Conservation (phyloP, 768 basidiomycete genomes). For the Amanita jacksonii region DNA sequence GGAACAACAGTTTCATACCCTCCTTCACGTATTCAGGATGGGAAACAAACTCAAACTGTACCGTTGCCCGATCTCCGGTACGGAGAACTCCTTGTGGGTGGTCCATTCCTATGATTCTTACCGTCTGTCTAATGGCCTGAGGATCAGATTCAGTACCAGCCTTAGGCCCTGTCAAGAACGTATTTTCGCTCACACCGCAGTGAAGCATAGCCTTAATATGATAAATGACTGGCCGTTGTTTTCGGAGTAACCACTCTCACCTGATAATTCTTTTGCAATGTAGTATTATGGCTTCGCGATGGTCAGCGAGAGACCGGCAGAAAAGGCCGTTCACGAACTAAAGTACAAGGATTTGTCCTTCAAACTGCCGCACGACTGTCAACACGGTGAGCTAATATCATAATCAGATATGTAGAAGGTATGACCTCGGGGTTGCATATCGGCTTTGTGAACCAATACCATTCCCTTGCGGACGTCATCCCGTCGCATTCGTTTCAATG, state of each 20-base stretch:
- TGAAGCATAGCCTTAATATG: slow-evolving; percentile 80
- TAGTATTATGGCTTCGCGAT: slow-evolving; percentile 71
- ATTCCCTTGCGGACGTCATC: slow-evolving; percentile 86
- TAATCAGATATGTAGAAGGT: background rate
- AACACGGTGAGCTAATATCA: background rate
- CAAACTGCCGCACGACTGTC: slow-evolving; percentile 73
- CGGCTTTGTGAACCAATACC: slow-evolving; percentile 80
- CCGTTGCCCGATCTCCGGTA: slow-evolving; percentile 90
- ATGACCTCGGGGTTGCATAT: slow-evolving; percentile 65
- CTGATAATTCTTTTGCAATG: slow-evolving; percentile 88
- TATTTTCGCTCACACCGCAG: slow-evolving; percentile 53
- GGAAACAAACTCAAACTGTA: slow-evolving; percentile 91
- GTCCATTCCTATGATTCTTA: slow-evolving; percentile 84
- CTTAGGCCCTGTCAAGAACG: background rate
- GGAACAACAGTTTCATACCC: slow-evolving; percentile 87
- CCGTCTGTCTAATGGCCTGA: slow-evolving; percentile 88
- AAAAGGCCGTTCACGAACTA: slow-evolving; percentile 49
- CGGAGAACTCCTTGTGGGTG: slow-evolving; percentile 82
- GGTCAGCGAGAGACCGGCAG: background rate
- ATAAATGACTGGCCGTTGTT: background rate
- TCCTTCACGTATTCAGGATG: slow-evolving; percentile 88
- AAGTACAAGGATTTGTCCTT: slow-evolving; percentile 88
- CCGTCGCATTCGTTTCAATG: slow-evolving; percentile 80
- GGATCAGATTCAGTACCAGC: background rate
- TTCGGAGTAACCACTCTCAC: slow-evolving; percentile 25